Percentiles rank a stretch among this genome's conserved stretches.
These are phyloP conservation scores for Rhazya stricta DNA, from an alignment of 257 asterid species.

Conservation along the genomic window DNA sequence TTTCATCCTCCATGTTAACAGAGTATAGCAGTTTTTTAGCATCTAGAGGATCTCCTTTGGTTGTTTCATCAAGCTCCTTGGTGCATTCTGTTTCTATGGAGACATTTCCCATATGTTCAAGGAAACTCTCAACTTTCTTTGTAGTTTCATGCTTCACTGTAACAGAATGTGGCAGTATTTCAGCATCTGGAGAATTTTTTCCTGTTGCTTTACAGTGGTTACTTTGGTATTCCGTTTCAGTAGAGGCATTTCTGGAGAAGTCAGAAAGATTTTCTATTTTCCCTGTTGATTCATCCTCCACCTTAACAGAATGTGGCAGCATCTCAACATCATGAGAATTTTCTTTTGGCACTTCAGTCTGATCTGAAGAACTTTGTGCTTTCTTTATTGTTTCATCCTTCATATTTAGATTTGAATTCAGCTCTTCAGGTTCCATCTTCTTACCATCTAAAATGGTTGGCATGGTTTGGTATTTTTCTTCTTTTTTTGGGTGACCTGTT, in stretches of 20 bases:
- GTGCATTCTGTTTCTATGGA: not conserved
- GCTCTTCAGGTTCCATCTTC: not conserved
- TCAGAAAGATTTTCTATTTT: not conserved
- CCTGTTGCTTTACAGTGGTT: not conserved
- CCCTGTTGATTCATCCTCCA: conserved; percentile 1
- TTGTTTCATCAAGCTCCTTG: conserved; percentile 11
- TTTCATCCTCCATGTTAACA: not conserved
- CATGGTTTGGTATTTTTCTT: not conserved
- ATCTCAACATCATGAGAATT: not conserved
- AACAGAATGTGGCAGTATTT: not conserved
- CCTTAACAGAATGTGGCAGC: not conserved
- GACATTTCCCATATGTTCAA: not conserved
- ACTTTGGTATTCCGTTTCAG: not conserved
- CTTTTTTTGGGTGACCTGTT: not conserved
- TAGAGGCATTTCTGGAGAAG: not conserved
- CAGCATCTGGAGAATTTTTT: not conserved
- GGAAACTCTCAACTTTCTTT: not conserved
- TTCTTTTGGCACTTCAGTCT: not conserved
- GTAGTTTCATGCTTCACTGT: not conserved
- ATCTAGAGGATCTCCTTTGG: not conserved
- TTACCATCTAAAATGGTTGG: not conserved
- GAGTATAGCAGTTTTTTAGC: not conserved
- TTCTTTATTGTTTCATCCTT: not conserved
- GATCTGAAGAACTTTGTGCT: not conserved
- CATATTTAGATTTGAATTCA: not conserved